These are phyloP conservation scores for Suillus subalutaceus DNA, from an alignment of 768 basidiomycete species.

Conservation along the genomic window DNA sequence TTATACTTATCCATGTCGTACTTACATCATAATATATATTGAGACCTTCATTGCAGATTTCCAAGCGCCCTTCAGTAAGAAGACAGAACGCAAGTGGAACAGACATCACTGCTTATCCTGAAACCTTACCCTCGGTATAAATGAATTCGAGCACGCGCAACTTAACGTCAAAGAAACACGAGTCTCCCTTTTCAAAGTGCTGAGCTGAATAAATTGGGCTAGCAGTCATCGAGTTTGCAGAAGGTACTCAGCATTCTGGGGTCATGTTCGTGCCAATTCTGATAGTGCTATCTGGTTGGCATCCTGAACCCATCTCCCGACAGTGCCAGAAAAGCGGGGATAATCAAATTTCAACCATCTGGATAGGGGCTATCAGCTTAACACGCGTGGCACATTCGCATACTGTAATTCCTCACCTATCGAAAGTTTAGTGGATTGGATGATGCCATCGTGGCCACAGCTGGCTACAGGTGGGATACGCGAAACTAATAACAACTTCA, in stretches of 20 bases:
- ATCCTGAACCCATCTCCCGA: background rate
- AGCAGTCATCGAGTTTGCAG: background rate
- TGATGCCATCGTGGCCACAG: background rate
- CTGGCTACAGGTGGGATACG: background rate
- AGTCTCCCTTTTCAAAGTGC: background rate
- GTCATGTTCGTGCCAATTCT: background rate
- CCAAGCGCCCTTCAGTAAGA: background rate
- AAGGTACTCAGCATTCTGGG: background rate
- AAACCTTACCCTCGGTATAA: background rate
- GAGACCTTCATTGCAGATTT: background rate
- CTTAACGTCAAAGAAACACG: background rate
- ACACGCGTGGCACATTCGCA: too few relatives aligned
- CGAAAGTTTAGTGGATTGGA: background rate
- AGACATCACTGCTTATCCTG: background rate
- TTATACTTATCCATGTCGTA: background rate
- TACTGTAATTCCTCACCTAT: background rate
- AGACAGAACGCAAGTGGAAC: background rate
- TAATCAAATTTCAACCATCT: background rate
- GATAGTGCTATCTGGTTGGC: background rate
- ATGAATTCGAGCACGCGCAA: background rate
- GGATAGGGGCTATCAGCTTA: background rate
- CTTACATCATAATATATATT: background rate
- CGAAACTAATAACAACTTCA: background rate
- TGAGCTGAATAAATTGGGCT: background rate
- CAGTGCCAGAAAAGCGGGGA: background rate